phyloP scores from a whole-genome alignment of 805 yeast species.

The Wickerhamiella vanderwaltii region DNA sequence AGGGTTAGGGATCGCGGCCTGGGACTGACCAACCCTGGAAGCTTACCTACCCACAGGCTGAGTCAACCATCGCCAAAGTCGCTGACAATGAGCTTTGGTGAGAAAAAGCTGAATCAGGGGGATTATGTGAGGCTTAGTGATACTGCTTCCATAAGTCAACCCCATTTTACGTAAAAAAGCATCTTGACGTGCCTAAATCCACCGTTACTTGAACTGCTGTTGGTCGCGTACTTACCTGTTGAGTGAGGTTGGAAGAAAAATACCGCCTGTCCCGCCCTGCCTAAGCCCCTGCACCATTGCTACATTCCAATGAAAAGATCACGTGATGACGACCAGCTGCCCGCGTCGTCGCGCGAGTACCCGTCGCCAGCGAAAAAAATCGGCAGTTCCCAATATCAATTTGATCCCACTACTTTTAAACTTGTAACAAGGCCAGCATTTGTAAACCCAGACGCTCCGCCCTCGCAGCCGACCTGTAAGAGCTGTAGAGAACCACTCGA shows the following conservation, averaged over 20 bases:
- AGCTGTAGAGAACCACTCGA: slow-evolving; percentile 13
- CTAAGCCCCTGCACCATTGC: neutral
- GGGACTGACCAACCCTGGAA: too few species aligned
- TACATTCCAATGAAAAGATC: slow-evolving; percentile 11
- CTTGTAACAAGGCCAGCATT: slow-evolving; percentile 4
- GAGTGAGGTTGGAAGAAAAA: slow-evolving; percentile 7
- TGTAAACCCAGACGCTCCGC: neutral
- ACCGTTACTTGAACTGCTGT: neutral
- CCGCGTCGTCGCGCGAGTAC: slow-evolving; percentile 1
- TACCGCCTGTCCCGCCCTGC: slow-evolving; percentile 1
- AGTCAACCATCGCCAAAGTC: slow-evolving; percentile 12
- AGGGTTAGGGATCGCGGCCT: neutral
- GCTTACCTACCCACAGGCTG: slow-evolving; percentile 5
- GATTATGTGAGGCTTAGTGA: slow-evolving; percentile 15
- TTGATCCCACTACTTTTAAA: slow-evolving; percentile 4
- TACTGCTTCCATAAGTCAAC: slow-evolving; percentile 7
- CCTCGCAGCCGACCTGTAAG: slow-evolving; percentile 6
- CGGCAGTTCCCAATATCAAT: neutral
- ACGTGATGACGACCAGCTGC: slow-evolving; percentile 7
- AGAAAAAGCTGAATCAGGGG: slow-evolving; percentile 7
- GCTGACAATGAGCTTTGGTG: neutral
- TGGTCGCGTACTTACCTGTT: slow-evolving; percentile 11
- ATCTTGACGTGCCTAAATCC: neutral
- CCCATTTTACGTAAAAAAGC: slow-evolving; percentile 12
- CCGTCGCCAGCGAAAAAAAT: slow-evolving; percentile 1